Evolutionary conservation across 169 alveolate species (phyloP), one percentile per base, ranked within the genome.

Genomic region (Besnoitia besnoiti): DNA sequence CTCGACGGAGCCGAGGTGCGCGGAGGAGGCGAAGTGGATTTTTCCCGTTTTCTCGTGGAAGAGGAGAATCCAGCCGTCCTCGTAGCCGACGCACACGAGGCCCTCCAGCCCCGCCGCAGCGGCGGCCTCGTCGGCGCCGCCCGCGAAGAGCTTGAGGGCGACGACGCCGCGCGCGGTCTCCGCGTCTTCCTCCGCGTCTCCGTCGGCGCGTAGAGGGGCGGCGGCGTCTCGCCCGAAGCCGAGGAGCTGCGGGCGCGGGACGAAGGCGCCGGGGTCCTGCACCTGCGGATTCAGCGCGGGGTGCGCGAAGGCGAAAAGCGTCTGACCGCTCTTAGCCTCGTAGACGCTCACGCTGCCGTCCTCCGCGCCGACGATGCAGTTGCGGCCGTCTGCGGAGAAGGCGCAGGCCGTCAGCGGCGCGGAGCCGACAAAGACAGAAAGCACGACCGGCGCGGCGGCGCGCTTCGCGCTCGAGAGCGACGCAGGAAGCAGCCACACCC

Each of bases 401-500:
- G 76, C 51, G 92, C 92, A 88, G 27, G 80, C 55, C 5, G 92
- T 88, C 51, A 88, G 67, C 49, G 92, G 92, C 21, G 85, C 61
- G 27, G 75, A 40, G 44, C 77, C 92, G 30, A 67, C 92, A 37
- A 67, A 88, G 35, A 88, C 92, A 35, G 82, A 50, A 30, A 88
- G 85, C 12, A 49, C 46, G 46, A 73, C 47, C 44, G 82, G 82
- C 46, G 44, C 82, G 44, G 46, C 24, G 5, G 40, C 61, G 61
- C 62, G 61, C 3, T 44, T 87, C 85, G 61, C 46, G 82, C 46
- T 37, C 49, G 19, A 82, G 21, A 47, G 73, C 76, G 59, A 61
- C 27, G 85, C 46, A 42, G 91, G 91, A n/a, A 87, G 61, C 85
- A 87, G 73, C 91, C 91, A 87, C 27, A 61, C 67, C 91, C 91